These are phyloP conservation scores for Discostella pseudostelligera DNA, from an alignment of 108 stramenopile species.

Conservation along the genomic window DNA sequence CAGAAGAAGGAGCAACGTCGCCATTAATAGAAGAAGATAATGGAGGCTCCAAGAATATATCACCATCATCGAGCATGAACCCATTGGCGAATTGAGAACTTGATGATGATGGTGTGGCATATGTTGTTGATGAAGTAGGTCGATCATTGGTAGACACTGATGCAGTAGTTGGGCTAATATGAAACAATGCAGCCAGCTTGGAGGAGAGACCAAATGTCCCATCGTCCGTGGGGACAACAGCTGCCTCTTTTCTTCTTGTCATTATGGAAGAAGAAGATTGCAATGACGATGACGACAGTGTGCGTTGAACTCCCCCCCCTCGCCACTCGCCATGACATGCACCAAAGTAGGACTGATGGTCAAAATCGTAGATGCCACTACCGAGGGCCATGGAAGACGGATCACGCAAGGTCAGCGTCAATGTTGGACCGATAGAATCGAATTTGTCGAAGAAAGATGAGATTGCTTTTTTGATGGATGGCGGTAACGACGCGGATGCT, in stretches of 20 bases:
- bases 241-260: not conserved
- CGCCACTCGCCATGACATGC: not conserved
- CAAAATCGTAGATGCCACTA: not conserved
- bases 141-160: not conserved
- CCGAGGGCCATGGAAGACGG: conserved; percentile 14
- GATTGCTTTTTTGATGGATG: not conserved
- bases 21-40: conserved; percentile 10
- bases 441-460: conserved; percentile 29
- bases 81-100: conserved; percentile 24
- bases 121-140: not conserved
- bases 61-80: conserved; percentile 39
- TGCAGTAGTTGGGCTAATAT: conserved; percentile 8
- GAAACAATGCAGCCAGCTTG: conserved; percentile 36
- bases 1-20: conserved; percentile 7
- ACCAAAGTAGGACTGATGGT: too few species aligned
- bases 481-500: too few species aligned
- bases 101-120: conserved; percentile 17
- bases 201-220: conserved; percentile 25
- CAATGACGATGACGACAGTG: not conserved
- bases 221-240: conserved; percentile 6
- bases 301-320: not conserved
- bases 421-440: conserved; percentile 35
- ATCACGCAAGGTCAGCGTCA: conserved; percentile 44
- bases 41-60: conserved; percentile 18
- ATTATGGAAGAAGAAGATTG: not conserved